phyloP scores from a whole-genome alignment of 176 grass and related monocot genomes.

The Oryza meridionalis region DNA sequence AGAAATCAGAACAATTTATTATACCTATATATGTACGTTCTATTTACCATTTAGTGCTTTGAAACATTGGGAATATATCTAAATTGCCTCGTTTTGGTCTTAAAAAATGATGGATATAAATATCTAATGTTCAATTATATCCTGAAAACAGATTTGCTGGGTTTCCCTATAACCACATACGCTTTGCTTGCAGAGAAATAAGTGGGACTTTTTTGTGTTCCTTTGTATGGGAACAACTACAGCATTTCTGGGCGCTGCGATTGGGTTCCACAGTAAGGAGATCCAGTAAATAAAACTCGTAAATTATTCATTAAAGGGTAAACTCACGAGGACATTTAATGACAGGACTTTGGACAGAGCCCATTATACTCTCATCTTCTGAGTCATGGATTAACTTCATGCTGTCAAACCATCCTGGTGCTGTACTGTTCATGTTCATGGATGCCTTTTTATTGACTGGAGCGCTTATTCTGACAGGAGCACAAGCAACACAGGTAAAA shows the following conservation, averaged over 20 bases:
- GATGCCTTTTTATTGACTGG: constrained; percentile 73
- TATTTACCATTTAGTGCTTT: constrained; percentile 17
- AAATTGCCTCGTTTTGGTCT: neutral
- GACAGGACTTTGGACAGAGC: constrained; percentile 83
- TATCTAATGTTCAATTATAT: constrained; percentile 23
- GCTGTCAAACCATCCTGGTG: constrained; percentile 76
- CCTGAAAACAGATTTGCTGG: neutral
- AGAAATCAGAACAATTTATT: constrained; percentile 5
- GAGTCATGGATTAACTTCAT: constrained; percentile 83
- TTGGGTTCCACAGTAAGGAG: constrained; percentile 83
- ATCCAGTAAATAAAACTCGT: constrained; percentile 7
- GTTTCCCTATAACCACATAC: constrained; percentile 9
- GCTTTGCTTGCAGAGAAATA: constrained; percentile 75
- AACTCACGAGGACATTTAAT: constrained; percentile 38
- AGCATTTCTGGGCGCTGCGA: constrained; percentile 58
- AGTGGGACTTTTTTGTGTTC: constrained; percentile 92
- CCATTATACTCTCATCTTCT: constrained; percentile 54
- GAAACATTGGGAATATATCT: neutral
- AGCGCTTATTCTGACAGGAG: constrained; percentile 66
- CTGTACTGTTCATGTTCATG: constrained; percentile 74
- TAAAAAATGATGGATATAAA: constrained; percentile 1
- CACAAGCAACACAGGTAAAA: constrained; percentile 78
- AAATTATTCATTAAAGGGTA: constrained; percentile 28
- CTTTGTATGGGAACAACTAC: constrained; percentile 81
- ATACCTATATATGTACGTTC: neutral